Evolutionary conservation across 345 rosid genomes (phyloP), one percentile per base, ranked within the genome.

Genomic region (Camelina hispida): DNA sequence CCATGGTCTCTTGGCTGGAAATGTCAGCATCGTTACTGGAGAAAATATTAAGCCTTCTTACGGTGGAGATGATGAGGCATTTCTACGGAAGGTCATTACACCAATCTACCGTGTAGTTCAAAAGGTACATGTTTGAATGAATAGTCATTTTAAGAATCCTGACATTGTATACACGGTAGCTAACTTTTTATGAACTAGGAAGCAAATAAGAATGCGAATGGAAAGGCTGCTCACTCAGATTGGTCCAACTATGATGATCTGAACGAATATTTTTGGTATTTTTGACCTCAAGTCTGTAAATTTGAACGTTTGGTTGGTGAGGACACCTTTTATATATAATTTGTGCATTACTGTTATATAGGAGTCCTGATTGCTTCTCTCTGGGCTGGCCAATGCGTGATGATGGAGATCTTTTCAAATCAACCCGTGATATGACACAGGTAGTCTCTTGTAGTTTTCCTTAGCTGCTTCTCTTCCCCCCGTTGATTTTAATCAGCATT

Each of bases 381-480:
- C 97, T 95, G 79, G 99, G 97, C 77, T 95, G 99, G 97, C 97
- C 99, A 25, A 95, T 95, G 99, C 97, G 99, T 64, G 99, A 95
- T 75, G 97, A 95, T 81, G 97, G 97, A n/a, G 87, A 84, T 43
- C 84, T 95, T 79, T 95, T 95, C 81, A 92, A 80, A 78, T 87
- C 99, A 79, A 94, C 93, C 18, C 84, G 83, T 66, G 87, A 86
- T 64, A 59, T 7, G 82, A 71, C 69, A 35, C 81, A 75, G 83
- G 91, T 87, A 74, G 12, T 69, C 34, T 62, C 60, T 52, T 76
- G 53, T 61, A 72, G 52, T 78, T 65, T 82, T 23, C 16, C 47
- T 15, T 28, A 20, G 60, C 37, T 83, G 62, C 67, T 64, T 38
- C 42, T 71, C 48, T 76, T 30, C 34, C 44, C 20, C 48, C 48